A percentile compares a stretch with the other conserved stretches of the same genome.
Evolutionary conservation across 2,329 filamentous ascomycete genomes (phyloP).

Genomic region (Truncatella angustata): DNA sequence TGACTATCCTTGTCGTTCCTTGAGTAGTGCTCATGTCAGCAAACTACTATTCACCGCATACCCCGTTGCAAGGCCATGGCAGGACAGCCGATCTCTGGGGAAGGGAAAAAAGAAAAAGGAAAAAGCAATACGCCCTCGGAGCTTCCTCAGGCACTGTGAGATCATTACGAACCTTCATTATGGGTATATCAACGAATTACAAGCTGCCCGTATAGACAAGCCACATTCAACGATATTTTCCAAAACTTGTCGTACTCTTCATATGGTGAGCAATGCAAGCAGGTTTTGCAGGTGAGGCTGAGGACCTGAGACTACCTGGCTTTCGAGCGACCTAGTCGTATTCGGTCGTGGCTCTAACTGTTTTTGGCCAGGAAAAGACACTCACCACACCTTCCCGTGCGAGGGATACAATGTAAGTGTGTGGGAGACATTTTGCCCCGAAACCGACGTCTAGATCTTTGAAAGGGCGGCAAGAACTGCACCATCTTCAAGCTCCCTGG

Average conservation of each 20-base stretch:
- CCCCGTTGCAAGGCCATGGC: too few relatives aligned
- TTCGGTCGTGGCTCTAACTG: neutral
- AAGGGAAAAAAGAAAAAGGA: too few relatives aligned
- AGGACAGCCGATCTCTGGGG: too few relatives aligned
- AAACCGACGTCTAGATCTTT: constrained; percentile 11
- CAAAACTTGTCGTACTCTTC: neutral
- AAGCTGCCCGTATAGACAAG: too few relatives aligned
- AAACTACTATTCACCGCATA: too few relatives aligned
- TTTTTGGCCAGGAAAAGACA: neutral
- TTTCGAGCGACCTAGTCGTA: neutral
- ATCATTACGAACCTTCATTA: too few relatives aligned
- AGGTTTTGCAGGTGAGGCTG: constrained; percentile 2
- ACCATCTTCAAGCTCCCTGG: constrained; percentile 14
- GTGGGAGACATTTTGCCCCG: neutral
- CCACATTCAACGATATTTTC: too few relatives aligned
- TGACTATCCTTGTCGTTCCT: neutral
- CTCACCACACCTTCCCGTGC: neutral
- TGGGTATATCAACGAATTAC: too few relatives aligned
- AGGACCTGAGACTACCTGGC: neutral
- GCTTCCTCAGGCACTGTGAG: too few relatives aligned
- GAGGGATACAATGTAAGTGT: constrained; percentile 5
- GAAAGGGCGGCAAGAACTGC: constrained; percentile 13
- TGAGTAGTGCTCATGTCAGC: neutral
- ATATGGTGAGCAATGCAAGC: too few relatives aligned
- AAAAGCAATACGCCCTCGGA: too few relatives aligned